A percentile compares a stretch with the other conserved stretches of the same genome.
phyloP scores from a whole-genome alignment of 2,329 filamentous ascomycete species.

The Fusarium foetens region DNA sequence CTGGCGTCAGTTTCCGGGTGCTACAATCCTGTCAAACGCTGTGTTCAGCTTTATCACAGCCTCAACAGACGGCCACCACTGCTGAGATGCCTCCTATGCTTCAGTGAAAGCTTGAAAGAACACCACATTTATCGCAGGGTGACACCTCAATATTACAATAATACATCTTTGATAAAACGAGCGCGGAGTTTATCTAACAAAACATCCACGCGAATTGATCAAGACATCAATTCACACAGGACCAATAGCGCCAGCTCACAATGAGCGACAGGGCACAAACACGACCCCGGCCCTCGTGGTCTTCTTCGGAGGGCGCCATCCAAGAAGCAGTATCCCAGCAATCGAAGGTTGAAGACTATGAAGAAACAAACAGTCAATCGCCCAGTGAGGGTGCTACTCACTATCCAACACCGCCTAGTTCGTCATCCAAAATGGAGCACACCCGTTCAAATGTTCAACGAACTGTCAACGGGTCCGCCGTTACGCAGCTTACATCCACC shows the following conservation, averaged over 20 bases:
- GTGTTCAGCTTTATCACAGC: slow-evolving; percentile 6
- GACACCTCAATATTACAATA: not conserved
- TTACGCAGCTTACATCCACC: slow-evolving; percentile 33
- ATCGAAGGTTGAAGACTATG: slow-evolving; percentile 11
- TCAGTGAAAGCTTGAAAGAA: not conserved
- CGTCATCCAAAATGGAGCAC: slow-evolving; percentile 24
- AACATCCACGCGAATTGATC: not conserved
- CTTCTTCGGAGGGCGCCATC: slow-evolving; percentile 9
- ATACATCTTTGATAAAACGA: slow-evolving; percentile 1
- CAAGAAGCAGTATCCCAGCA: not conserved
- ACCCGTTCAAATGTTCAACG: slow-evolving; percentile 14
- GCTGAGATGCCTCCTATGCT: not conserved
- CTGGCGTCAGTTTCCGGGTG: slow-evolving; percentile 17
- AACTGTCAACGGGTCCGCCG: slow-evolving; percentile 24
- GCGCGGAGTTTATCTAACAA: not conserved
- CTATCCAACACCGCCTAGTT: slow-evolving; percentile 25
- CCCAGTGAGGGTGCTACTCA: slow-evolving; percentile 10
- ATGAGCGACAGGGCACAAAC: slow-evolving; percentile 17
- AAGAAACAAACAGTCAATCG: slow-evolving; percentile 13
- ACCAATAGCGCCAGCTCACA: not conserved
- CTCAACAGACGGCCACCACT: not conserved
- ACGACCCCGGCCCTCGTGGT: slow-evolving; percentile 8
- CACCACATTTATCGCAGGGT: not conserved
- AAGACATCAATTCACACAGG: not conserved
- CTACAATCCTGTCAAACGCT: slow-evolving; percentile 18